These are phyloP conservation scores for Sechiopsis laciniata DNA, from an alignment of 306 rosid species.

Conservation along the genomic window DNA sequence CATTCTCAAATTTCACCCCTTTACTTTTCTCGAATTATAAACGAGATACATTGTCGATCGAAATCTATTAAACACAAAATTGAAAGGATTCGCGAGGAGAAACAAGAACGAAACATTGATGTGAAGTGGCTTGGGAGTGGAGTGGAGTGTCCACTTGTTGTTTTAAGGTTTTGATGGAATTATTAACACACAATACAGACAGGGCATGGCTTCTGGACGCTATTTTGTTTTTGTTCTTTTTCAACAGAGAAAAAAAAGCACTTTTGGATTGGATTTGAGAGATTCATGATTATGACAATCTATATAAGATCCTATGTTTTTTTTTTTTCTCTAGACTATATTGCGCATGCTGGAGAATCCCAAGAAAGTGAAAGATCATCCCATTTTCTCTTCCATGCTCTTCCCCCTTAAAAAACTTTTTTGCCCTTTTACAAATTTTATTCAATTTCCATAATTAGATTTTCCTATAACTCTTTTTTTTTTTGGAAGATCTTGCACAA, in stretches of 20 bases:
- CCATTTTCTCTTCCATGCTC: not conserved
- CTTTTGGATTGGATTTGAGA: not conserved
- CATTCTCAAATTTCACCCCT: not conserved
- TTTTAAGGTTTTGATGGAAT: slow-evolving; percentile 6
- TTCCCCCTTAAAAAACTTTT: not conserved
- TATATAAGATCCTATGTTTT: slow-evolving; percentile 30
- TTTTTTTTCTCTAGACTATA: slow-evolving; percentile 23
- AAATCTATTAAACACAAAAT: too few relatives aligned
- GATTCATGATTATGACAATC: slow-evolving; percentile 25
- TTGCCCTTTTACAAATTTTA: not conserved
- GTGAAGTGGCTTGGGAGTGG: not conserved
- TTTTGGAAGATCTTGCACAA: not conserved
- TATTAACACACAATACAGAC: not conserved
- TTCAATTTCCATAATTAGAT: slow-evolving; percentile 13
- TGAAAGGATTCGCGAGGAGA: not conserved
- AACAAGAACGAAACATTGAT: not conserved
- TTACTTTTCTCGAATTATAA: not conserved
- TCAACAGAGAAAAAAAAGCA: slow-evolving; percentile 1
- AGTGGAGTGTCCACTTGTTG: slow-evolving; percentile 13
- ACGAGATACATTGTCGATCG: not conserved
- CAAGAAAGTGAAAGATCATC: slow-evolving; percentile 46
- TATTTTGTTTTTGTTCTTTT: slow-evolving; percentile 15
- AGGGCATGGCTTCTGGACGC: slow-evolving; percentile 7
- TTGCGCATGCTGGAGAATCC: slow-evolving; percentile 61
- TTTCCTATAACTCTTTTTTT: not conserved